Base-by-base conservation (phyloP, 2,329 filamentous ascomycete genomes). In the Zasmidium angulare region DNA sequence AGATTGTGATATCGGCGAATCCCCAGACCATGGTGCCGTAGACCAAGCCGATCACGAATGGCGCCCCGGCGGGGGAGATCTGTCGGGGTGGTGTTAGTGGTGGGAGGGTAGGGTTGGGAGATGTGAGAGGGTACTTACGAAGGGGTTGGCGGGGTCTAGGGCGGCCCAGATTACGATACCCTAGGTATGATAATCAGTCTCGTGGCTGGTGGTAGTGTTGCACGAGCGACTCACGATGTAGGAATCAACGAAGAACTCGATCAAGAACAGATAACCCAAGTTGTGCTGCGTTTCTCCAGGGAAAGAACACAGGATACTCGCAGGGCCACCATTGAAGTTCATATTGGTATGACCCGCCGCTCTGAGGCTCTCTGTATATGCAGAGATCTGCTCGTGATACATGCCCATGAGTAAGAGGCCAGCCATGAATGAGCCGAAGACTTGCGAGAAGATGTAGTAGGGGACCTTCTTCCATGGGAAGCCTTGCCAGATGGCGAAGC, bases 401-500 rank as follows among this genome's bases (percentile, higher is more conserved):
- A 83, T 80, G 19, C 78, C 83, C 73, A 85, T 80, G 11, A 86
- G 72, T 2, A 86, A 53, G 17, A 85, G 66, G 2, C 78, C 82
- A 19, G 83, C 84, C 12, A 84, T 69, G 68, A 86, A 85, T 1
- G 82, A 76, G 3, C 84, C 69, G 48, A 84, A 77, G 26, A 85
- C 77, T 66, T 86, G 84, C 9, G 78, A 77, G 62, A 84, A 76
- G 63, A 86, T 83, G 67, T 86, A 85, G 52, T 79, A 73, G 0
- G 82, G 82, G 2, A 84, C 82, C 63, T 86, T 86, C 50, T 75
- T 79, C 78, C 81, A 83, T 0, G 83, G 83, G 63, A 86, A 86
- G 2, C 81, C 83, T 72, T 84, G 81, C 82, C 81, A 86, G 43
- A 71, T 65, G 12, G 74, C 74, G 59, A 76, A 75, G 63, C 72